phyloP scores from a whole-genome alignment of 2,329 filamentous ascomycete species.

The Trichoderma citrinoviride region DNA sequence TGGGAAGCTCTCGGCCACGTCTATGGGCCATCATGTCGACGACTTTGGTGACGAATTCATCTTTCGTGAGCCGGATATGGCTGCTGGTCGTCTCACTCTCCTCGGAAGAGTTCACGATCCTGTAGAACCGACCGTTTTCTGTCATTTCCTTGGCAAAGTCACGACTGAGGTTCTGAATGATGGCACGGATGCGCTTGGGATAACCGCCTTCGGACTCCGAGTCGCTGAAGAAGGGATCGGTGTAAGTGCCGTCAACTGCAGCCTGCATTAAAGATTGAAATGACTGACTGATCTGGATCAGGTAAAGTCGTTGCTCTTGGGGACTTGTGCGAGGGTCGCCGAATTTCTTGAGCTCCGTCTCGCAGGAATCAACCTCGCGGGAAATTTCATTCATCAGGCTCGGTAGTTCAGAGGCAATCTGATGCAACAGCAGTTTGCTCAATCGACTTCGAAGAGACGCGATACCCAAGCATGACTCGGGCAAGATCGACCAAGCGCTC shows the following conservation, averaged over 20 bases:
- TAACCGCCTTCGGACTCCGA: slow-evolving; percentile 35
- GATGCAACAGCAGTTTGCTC: slow-evolving; percentile 48
- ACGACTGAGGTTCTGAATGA: slow-evolving; percentile 49
- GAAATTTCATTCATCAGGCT: slow-evolving; percentile 45
- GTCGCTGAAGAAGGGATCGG: slow-evolving; percentile 49
- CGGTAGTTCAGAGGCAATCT: slow-evolving; percentile 48
- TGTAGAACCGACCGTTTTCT: slow-evolving; percentile 38
- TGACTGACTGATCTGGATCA: slow-evolving; percentile 45
- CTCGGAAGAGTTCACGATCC: background rate
- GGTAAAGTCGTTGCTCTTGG: slow-evolving; percentile 47
- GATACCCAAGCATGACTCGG: slow-evolving; percentile 45
- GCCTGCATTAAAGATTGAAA: slow-evolving; percentile 46
- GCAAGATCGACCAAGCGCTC: slow-evolving; percentile 40
- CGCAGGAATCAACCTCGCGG: slow-evolving; percentile 34
- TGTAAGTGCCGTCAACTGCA: slow-evolving; percentile 52
- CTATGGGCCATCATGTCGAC: slow-evolving; percentile 25
- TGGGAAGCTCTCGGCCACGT: slow-evolving; percentile 53
- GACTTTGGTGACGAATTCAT: slow-evolving; percentile 27
- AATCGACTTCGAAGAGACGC: slow-evolving; percentile 46
- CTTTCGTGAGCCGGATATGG: slow-evolving; percentile 12
- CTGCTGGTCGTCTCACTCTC: background rate
- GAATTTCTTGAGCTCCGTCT: slow-evolving; percentile 42
- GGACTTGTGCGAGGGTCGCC: slow-evolving; percentile 47
- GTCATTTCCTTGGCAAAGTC: slow-evolving; percentile 47
- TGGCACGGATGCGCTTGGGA: slow-evolving; percentile 49